Percentiles rank a stretch among this genome's conserved stretches.
phyloP scores from a whole-genome alignment of 805 yeast species.

The Komagataella pastoris region DNA sequence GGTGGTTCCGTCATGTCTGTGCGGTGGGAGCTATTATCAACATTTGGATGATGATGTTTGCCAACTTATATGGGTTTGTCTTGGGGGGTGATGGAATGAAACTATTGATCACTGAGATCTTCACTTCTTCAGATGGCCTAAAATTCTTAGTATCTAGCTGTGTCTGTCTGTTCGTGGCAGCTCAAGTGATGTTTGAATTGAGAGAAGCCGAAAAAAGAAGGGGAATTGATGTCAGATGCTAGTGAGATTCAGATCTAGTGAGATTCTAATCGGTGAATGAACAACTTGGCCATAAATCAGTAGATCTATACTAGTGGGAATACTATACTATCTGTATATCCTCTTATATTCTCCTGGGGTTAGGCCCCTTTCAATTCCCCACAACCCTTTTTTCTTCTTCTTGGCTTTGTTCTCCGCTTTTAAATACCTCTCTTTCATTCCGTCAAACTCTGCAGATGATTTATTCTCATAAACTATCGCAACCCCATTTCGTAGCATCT shows the following conservation, averaged over 20 bases:
- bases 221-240: slow-evolving; percentile 77
- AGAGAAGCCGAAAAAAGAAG: slow-evolving; percentile 76
- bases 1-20: slow-evolving; percentile 75
- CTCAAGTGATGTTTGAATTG: slow-evolving; percentile 88
- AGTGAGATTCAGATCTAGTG: slow-evolving; percentile 36
- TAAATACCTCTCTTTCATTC: slow-evolving; percentile 46
- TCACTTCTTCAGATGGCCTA: slow-evolving; percentile 58
- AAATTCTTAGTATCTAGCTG: slow-evolving; percentile 50
- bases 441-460: slow-evolving; percentile 75
- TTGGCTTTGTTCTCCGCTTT: slow-evolving; percentile 50
- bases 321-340: slow-evolving; percentile 13
- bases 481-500: slow-evolving; percentile 74
- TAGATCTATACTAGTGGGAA: background rate
- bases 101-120: slow-evolving; percentile 52
- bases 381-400: slow-evolving; percentile 46
- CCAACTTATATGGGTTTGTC: slow-evolving; percentile 90
- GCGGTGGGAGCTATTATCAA: slow-evolving; percentile 81
- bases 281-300: background rate
- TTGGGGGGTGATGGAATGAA: slow-evolving; percentile 79
- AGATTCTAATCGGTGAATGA: background rate
- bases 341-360: slow-evolving; percentile 78
- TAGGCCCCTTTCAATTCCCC: slow-evolving; percentile 40
- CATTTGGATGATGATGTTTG: slow-evolving; percentile 97
- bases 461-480: slow-evolving; percentile 85
- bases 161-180: slow-evolving; percentile 62